Conservation (phyloP, 345 rosid species). For the Boechera stricta region DNA sequence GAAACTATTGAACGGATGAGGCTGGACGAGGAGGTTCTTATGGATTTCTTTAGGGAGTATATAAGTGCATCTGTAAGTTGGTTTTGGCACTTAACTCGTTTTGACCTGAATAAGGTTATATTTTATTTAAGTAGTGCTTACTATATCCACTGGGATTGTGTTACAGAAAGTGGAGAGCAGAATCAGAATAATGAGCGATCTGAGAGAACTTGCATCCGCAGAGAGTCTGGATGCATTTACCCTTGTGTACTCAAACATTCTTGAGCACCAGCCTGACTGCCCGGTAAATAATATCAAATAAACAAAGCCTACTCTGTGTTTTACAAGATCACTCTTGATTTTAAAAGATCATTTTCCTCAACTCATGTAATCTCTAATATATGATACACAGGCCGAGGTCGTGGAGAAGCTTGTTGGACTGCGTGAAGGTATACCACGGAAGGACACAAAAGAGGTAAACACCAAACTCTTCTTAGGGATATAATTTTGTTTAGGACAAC, state of each 20-base stretch:
- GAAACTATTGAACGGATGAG: constrained; percentile 97
- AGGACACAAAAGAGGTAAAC: constrained; percentile 96
- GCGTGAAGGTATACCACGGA: constrained; percentile 95
- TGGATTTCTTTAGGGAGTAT: constrained; percentile 96
- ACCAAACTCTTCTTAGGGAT: neutral
- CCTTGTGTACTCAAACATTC: constrained; percentile 89
- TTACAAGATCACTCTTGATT: neutral
- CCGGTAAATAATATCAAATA: constrained; percentile 59
- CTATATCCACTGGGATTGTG: constrained; percentile 33
- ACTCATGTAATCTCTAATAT: neutral
- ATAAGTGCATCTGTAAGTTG: constrained; percentile 82
- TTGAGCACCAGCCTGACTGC: constrained; percentile 97
- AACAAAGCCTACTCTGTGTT: constrained; percentile 30
- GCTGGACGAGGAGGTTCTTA: constrained; percentile 93
- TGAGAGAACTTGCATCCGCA: constrained; percentile 98
- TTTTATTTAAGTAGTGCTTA: neutral
- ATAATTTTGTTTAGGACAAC: neutral
- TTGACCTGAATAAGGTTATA: neutral
- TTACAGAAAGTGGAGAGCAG: constrained; percentile 92
- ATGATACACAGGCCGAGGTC: constrained; percentile 74
- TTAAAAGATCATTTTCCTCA: neutral
- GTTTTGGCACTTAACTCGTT: constrained; percentile 11
- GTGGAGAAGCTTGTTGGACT: constrained; percentile 97
- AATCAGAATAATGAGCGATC: constrained; percentile 84
- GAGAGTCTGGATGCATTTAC: constrained; percentile 96